These are phyloP conservation scores for Rhynchosporium agropyri DNA, from an alignment of 2,329 filamentous ascomycete genomes.

Conservation along the genomic window DNA sequence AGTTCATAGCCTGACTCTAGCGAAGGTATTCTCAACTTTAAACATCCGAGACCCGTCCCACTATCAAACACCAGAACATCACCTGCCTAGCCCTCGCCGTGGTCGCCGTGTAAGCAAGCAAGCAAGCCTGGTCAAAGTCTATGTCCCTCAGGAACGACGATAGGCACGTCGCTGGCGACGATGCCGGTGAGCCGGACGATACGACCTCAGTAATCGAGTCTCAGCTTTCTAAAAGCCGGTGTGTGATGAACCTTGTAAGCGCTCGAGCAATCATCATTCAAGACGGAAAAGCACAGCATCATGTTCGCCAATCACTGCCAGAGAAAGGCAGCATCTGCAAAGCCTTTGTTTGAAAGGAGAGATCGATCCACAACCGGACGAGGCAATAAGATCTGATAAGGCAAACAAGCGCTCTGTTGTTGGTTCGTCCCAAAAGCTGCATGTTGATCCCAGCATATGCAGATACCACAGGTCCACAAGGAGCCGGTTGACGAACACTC, in stretches of 20 bases:
- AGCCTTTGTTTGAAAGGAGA: background rate
- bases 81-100: constrained; percentile 1
- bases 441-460: constrained; percentile 32
- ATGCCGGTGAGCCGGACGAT: constrained; percentile 1
- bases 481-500: constrained; percentile 29
- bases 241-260: background rate
- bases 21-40: constrained; percentile 18
- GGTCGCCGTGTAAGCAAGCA: background rate
- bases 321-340: background rate
- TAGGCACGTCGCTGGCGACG: background rate
- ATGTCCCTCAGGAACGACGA: background rate
- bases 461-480: constrained; percentile 30
- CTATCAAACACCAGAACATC: constrained; percentile 25
- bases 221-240: background rate
- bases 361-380: constrained; percentile 5
- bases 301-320: constrained; percentile 7
- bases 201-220: background rate
- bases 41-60: constrained; percentile 31
- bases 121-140: background rate
- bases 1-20: constrained; percentile 12
- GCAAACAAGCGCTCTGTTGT: constrained; percentile 26
- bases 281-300: constrained; percentile 12
- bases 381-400: constrained; percentile 27
- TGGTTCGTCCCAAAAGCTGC: constrained; percentile 29
- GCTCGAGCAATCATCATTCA: constrained; percentile 12